phyloP scores from a whole-genome alignment of 78 protist genomes.

The slime mould (Dictyostelium discoideum) region DNA sequence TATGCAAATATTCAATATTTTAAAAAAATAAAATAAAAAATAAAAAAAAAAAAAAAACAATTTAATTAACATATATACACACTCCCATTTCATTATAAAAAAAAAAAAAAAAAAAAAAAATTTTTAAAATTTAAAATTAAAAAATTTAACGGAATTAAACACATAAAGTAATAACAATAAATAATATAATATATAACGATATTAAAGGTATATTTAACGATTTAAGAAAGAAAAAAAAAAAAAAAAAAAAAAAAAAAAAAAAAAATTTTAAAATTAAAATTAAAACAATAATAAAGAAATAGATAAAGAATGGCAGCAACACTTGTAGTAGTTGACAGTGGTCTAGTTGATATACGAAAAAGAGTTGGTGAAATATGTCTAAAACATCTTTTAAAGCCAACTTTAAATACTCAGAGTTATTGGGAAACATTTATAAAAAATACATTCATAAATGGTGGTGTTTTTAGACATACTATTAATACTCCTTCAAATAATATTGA shows the following conservation, averaged over 20 bases:
- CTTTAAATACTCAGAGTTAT: neutral
- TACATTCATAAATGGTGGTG: constrained; percentile 54
- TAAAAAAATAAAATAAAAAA: neutral
- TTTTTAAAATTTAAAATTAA: no score
- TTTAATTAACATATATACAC: no score
- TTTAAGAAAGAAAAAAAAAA: neutral
- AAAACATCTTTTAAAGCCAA: constrained; percentile 5
- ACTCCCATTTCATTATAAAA: neutral
- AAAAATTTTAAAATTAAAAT: neutral
- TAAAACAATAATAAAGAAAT: neutral
- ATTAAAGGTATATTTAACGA: neutral
- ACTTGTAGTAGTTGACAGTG: neutral
- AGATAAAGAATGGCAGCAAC: neutral
- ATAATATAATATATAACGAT: neutral
- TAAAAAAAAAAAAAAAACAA: no score
- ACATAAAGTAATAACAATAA: neutral
- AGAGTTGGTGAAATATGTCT: constrained; percentile 6
- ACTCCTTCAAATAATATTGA: neutral
- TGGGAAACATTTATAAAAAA: constrained; percentile 29
- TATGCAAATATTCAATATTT: neutral
- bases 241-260: neutral
- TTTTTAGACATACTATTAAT: constrained; percentile 45
- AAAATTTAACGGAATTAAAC: neutral
- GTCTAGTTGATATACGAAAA: constrained; percentile 2
- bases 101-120: no score